Percentiles rank a stretch among this genome's conserved stretches.
These are phyloP conservation scores for Podospora tetraspora DNA, from an alignment of 495 filamentous ascomycete species.

Conservation along the genomic window DNA sequence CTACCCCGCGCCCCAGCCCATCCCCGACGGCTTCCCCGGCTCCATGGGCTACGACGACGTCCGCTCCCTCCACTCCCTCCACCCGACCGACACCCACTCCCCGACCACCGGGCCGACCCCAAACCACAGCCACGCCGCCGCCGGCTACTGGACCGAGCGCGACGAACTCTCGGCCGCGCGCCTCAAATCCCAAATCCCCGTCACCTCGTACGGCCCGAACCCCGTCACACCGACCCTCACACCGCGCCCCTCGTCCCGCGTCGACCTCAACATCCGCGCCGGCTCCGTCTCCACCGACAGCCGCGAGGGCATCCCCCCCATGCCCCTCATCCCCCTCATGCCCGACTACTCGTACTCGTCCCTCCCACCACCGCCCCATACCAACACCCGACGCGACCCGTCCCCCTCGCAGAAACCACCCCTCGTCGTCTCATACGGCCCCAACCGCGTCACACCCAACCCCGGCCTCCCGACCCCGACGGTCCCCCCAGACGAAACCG, in stretches of 20 bases:
- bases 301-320: constrained; percentile 17
- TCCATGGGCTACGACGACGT: constrained; percentile 35
- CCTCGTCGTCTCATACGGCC: constrained; percentile 31
- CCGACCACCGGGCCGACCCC: constrained; percentile 24
- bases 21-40: constrained; percentile 31
- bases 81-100: constrained; percentile 22
- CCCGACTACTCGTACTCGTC: constrained; percentile 23
- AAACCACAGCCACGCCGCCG: constrained; percentile 12
- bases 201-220: constrained; percentile 32
- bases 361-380: constrained; percentile 14
- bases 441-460: constrained; percentile 31
- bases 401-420: constrained; percentile 19
- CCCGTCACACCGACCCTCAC: constrained; percentile 31
- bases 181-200: constrained; percentile 22
- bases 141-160: constrained; percentile 21
- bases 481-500: constrained; percentile 26
- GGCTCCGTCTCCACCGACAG: constrained; percentile 20
- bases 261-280: constrained; percentile 16
- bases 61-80: constrained; percentile 22
- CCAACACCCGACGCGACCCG: constrained; percentile 11
- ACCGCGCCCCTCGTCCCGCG: constrained; percentile 19
- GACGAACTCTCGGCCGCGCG: constrained; percentile 32
- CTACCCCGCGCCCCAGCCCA: constrained; percentile 25
- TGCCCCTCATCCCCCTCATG: constrained; percentile 18
- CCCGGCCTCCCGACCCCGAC: constrained; percentile 25